These are phyloP conservation scores for Piedraia hortae DNA, from an alignment of 2,329 filamentous ascomycete genomes.

Conservation along the genomic window DNA sequence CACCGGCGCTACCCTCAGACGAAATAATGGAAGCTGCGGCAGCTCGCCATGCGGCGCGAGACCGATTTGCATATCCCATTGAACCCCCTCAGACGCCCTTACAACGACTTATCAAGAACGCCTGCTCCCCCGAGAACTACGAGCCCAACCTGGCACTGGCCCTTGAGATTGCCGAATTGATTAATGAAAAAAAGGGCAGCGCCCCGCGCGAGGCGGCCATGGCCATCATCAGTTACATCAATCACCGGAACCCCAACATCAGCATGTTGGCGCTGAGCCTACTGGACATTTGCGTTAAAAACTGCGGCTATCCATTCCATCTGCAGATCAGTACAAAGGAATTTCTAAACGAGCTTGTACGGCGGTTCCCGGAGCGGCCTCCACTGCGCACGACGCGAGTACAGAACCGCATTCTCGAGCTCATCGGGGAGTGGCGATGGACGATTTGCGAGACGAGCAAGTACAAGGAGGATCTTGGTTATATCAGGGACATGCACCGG, in stretches of 20 bases:
- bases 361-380: constrained; percentile 80
- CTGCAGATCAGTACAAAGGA: constrained; percentile 97
- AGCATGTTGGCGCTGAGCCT: constrained; percentile 66
- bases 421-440: constrained; percentile 92
- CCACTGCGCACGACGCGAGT: constrained; percentile 65
- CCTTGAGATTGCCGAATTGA: constrained; percentile 83
- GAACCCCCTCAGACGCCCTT: constrained; percentile 60
- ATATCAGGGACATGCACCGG: constrained; percentile 92
- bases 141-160: constrained; percentile 91
- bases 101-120: constrained; percentile 84
- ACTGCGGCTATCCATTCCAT: constrained; percentile 97
- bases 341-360: constrained; percentile 91
- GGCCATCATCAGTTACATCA: constrained; percentile 79
- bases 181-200: constrained; percentile 92
- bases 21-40: constrained; percentile 61
- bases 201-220: constrained; percentile 85
- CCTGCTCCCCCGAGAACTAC: constrained; percentile 90
- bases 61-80: constrained; percentile 67
- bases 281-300: constrained; percentile 97
- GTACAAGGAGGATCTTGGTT: constrained; percentile 90
- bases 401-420: constrained; percentile 75
- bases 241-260: constrained; percentile 90
- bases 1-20: constrained; percentile 1
- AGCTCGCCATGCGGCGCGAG: constrained; percentile 78
- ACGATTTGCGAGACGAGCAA: constrained; percentile 96